These are phyloP conservation scores for Graphiopsis chlorocephala DNA, from an alignment of 2,329 filamentous ascomycete genomes.

Conservation along the genomic window DNA sequence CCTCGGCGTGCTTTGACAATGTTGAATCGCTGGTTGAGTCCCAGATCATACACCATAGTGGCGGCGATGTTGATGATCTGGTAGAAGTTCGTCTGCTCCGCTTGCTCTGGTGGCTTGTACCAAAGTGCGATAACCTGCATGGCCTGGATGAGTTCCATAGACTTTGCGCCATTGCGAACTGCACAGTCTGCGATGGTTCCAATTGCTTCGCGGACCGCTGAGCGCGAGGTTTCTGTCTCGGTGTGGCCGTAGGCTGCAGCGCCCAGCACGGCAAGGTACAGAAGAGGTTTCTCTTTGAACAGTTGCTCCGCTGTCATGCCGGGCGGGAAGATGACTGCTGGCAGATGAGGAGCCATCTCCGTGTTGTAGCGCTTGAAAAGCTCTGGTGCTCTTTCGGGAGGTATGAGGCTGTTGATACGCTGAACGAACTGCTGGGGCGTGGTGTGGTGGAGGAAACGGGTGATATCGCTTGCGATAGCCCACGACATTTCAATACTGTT, in stretches of 20 bases:
- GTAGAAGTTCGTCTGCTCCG: slow-evolving; percentile 87
- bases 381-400: slow-evolving; percentile 49
- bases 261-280: slow-evolving; percentile 59
- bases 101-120: slow-evolving; percentile 80
- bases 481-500: slow-evolving; percentile 19
- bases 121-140: slow-evolving; percentile 74
- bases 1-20: slow-evolving; percentile 36
- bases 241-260: slow-evolving; percentile 52
- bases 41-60: slow-evolving; percentile 80
- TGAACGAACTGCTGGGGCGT: slow-evolving; percentile 30
- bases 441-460: slow-evolving; percentile 25
- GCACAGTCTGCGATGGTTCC: slow-evolving; percentile 71
- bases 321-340: slow-evolving; percentile 56
- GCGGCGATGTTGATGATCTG: slow-evolving; percentile 78
- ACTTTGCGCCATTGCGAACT: slow-evolving; percentile 74
- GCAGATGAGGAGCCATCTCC: slow-evolving; percentile 55
- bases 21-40: slow-evolving; percentile 61
- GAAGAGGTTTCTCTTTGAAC: slow-evolving; percentile 56
- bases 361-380: slow-evolving; percentile 58
- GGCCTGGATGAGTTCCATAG: slow-evolving; percentile 76
- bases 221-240: slow-evolving; percentile 56
- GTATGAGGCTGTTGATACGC: slow-evolving; percentile 48
- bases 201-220: slow-evolving; percentile 67
- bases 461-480: slow-evolving; percentile 23
- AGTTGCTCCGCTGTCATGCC: slow-evolving; percentile 54